These are phyloP conservation scores for Fraxinus latifolia DNA, from an alignment of 305 asterid species.

Conservation along the genomic window DNA sequence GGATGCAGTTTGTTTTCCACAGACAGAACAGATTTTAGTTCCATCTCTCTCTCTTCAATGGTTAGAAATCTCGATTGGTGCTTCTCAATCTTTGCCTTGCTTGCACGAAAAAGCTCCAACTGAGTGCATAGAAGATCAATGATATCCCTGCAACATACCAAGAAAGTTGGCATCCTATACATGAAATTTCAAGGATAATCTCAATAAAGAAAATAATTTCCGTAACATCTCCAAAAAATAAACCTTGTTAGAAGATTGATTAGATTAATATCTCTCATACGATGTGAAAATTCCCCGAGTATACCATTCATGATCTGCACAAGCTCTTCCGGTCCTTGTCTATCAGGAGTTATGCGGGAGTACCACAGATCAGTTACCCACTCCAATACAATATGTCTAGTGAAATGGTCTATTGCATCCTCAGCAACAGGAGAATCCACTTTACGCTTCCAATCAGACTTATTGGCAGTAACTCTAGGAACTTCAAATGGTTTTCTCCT, in stretches of 20 bases:
- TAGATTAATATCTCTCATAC: conserved; percentile 76
- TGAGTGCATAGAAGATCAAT: conserved; percentile 56
- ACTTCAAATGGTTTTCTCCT: conserved; percentile 39
- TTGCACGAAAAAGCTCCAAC: conserved; percentile 81
- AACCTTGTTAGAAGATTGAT: conserved; percentile 92
- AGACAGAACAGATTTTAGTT: conserved; percentile 66
- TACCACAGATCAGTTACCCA: conserved; percentile 98
- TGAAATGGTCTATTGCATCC: conserved; percentile 86
- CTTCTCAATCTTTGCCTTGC: conserved; percentile 63
- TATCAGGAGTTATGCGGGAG: conserved; percentile 86
- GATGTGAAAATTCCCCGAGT: conserved; percentile 79
- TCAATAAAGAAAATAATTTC: conserved; percentile 19
- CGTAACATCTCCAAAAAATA: conserved; percentile 22
- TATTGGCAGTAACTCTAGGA: conserved; percentile 35
- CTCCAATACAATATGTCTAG: conserved; percentile 83
- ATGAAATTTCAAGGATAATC: conserved; percentile 16
- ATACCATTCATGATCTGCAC: conserved; percentile 81
- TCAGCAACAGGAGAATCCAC: conserved; percentile 91
- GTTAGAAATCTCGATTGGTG: conserved; percentile 49
- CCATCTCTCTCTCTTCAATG: conserved; percentile 67
- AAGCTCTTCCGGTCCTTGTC: conserved; percentile 94
- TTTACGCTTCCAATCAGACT: conserved; percentile 81
- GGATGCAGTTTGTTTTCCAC: conserved; percentile 92
- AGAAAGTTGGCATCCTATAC: conserved; percentile 27
- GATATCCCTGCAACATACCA: conserved; percentile 64